These are phyloP conservation scores for Plasmodium berghei DNA, from an alignment of 169 alveolate species.

Conservation along the genomic window DNA sequence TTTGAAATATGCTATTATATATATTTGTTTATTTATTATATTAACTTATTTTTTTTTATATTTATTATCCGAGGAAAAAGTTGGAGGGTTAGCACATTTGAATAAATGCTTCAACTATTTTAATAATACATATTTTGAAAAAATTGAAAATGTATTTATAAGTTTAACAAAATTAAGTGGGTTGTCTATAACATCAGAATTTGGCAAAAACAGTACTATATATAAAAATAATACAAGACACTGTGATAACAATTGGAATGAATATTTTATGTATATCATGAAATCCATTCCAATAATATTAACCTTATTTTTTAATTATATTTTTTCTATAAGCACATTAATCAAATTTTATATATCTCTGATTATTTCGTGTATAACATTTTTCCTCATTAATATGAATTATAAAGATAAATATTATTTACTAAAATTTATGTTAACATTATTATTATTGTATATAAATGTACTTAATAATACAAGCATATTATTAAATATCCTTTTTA, in stretches of 20 bases:
- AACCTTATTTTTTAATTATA: conserved; percentile 41
- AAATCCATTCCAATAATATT: conserved; percentile 26
- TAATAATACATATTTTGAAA: conserved; percentile 17
- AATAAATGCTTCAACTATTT: conserved; percentile 6
- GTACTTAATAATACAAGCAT: conserved; percentile 37
- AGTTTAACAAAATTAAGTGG: neutral
- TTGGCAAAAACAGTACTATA: neutral
- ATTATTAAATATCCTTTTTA: conserved; percentile 30
- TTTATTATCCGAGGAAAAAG: conserved; percentile 15
- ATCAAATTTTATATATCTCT: conserved; percentile 48
- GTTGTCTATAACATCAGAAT: neutral
- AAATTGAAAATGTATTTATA: conserved; percentile 1
- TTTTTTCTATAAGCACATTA: conserved; percentile 30
- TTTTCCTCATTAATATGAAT: conserved; percentile 19
- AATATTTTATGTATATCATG: neutral
- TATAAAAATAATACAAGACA: neutral
- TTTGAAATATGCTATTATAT: conserved; percentile 28
- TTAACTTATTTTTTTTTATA: conserved; percentile 27
- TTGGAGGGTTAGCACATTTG: neutral
- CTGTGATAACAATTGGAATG: neutral
- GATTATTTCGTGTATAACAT: conserved; percentile 37
- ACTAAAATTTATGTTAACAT: conserved; percentile 1
- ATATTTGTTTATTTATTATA: conserved; percentile 5
- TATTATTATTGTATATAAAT: conserved; percentile 46
- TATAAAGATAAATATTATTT: conserved; percentile 3